Conservation (phyloP, 2,329 filamentous ascomycete species). For the Hirsutella minnesotensis region DNA sequence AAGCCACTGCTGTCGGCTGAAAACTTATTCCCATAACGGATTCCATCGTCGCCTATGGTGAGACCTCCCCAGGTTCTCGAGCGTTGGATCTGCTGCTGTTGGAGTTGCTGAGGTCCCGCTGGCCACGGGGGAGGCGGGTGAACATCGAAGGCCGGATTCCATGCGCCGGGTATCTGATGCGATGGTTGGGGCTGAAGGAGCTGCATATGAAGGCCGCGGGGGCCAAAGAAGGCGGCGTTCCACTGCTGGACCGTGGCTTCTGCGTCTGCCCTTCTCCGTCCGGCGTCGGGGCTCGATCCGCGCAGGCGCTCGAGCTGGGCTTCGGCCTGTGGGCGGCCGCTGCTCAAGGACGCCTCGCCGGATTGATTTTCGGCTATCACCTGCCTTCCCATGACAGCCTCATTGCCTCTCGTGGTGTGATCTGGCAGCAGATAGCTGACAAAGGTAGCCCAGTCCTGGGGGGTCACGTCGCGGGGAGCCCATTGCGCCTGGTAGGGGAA, state of each 20-base stretch:
- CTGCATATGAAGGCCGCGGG: conserved; percentile 32
- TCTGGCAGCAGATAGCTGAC: conserved; percentile 42
- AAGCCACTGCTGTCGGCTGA: conserved; percentile 33
- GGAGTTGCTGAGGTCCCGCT: not conserved
- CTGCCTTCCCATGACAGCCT: conserved; percentile 37
- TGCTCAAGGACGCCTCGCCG: conserved; percentile 7
- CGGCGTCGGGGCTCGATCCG: conserved; percentile 10
- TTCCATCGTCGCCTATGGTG: conserved; percentile 28
- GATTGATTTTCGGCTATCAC: conserved; percentile 8
- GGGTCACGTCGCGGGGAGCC: conserved; percentile 29
- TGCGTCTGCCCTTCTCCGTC: conserved; percentile 16
- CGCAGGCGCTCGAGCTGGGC: conserved; percentile 28
- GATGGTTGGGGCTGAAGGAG: conserved; percentile 13
- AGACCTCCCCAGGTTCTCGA: conserved; percentile 18
- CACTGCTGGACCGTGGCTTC: conserved; percentile 37
- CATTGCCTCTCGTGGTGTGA: conserved; percentile 30
- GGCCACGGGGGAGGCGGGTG: not conserved
- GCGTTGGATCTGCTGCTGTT: not conserved
- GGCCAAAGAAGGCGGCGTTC: conserved; percentile 45
- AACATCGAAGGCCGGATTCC: not conserved
- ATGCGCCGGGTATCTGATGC: conserved; percentile 12
- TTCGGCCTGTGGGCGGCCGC: conserved; percentile 19
- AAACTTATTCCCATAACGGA: conserved; percentile 30
- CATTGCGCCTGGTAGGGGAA: conserved; percentile 30
- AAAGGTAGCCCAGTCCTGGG: conserved; percentile 48